phyloP scores from a whole-genome alignment of 1,139 yeast species.

The Candida labiduridarum region DNA sequence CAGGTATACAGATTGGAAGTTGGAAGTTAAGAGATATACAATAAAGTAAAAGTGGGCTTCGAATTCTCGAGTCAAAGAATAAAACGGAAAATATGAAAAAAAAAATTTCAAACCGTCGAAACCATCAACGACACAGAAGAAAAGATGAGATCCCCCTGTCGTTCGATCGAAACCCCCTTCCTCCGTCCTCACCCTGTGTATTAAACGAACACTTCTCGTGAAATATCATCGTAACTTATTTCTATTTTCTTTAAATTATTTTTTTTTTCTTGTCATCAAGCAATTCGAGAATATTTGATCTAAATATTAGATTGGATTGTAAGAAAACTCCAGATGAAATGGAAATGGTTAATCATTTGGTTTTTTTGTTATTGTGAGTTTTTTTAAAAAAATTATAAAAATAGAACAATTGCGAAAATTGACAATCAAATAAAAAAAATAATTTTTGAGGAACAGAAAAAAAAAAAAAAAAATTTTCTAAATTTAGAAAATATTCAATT shows the following conservation, averaged over 20 bases:
- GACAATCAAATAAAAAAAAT: background rate
- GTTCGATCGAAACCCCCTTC: too few relatives aligned
- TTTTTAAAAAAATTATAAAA: background rate
- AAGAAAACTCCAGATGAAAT: background rate
- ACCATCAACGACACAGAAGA: background rate
- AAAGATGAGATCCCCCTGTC: too few relatives aligned
- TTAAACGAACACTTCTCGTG: too few relatives aligned
- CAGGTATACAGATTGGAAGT: background rate
- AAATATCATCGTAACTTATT: too few relatives aligned
- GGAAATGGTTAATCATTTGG: background rate
- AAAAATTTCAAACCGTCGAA: background rate
- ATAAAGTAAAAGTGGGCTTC: background rate
- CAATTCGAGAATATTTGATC: background rate
- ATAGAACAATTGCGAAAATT: background rate
- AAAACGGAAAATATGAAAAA: background rate
- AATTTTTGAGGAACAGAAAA: background rate
- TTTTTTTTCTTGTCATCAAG: background rate
- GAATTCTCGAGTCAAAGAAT: background rate
- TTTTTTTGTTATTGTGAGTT: background rate
- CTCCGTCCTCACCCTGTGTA: too few relatives aligned
- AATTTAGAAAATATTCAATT: background rate
- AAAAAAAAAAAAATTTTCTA: background rate
- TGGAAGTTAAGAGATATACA: background rate
- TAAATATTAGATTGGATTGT: background rate
- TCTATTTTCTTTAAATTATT: background rate